Evolutionary conservation across 2,329 filamentous ascomycete species (phyloP).

Genomic region (Salinomyces thailandicus): DNA sequence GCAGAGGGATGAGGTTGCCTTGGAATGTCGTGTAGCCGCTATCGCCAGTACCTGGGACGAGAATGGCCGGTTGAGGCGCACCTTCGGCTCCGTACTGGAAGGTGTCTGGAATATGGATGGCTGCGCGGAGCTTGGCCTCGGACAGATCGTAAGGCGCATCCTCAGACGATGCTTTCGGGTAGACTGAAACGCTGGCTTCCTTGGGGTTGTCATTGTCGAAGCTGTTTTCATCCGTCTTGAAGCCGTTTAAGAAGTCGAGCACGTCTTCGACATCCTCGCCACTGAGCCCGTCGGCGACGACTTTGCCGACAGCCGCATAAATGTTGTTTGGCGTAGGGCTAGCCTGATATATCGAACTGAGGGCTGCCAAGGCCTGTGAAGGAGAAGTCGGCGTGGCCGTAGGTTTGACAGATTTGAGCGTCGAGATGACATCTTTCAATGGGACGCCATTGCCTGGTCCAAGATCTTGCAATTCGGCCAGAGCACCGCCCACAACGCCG

Average conservation of each 20-base stretch:
- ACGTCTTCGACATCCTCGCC: slow-evolving; percentile 14
- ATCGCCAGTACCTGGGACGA: slow-evolving; percentile 44
- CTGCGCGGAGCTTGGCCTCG: slow-evolving; percentile 39
- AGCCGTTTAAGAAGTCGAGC: slow-evolving; percentile 14
- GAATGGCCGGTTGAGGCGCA: slow-evolving; percentile 35
- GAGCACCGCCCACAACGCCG: slow-evolving; percentile 1
- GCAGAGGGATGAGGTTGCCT: slow-evolving; percentile 41
- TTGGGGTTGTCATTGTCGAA: slow-evolving; percentile 20
- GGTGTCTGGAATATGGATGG: slow-evolving; percentile 41
- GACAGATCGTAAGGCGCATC: slow-evolving; percentile 42
- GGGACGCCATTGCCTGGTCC: not conserved
- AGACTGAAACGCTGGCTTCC: slow-evolving; percentile 23
- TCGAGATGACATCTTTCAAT: not conserved
- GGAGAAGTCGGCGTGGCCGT: slow-evolving; percentile 5
- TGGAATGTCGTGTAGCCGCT: slow-evolving; percentile 38
- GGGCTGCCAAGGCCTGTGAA: slow-evolving; percentile 2
- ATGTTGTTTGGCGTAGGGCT: slow-evolving; percentile 19
- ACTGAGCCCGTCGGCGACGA: slow-evolving; percentile 22
- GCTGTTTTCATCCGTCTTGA: slow-evolving; percentile 16
- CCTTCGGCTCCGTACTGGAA: slow-evolving; percentile 40
- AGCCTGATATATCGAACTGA: slow-evolving; percentile 7
- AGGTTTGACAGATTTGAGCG: slow-evolving; percentile 3
- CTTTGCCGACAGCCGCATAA: slow-evolving; percentile 15
- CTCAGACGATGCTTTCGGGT: slow-evolving; percentile 25
- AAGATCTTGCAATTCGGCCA: slow-evolving; percentile 1